phyloP scores from a whole-genome alignment of 2,329 filamentous ascomycete species.

The Colletotrichum karsti region DNA sequence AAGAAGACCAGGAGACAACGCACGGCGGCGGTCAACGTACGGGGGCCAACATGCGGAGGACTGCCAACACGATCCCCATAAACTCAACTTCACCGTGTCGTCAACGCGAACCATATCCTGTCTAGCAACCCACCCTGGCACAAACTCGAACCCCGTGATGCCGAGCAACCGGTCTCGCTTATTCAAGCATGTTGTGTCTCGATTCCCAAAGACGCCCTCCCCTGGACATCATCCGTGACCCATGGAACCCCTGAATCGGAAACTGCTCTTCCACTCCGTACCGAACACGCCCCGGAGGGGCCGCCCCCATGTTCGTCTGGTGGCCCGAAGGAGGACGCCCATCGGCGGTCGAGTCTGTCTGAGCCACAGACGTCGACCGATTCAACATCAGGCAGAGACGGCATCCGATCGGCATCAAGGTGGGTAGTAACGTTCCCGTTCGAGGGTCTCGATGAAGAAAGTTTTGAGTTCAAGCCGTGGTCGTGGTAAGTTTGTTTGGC shows the following conservation, averaged over 20 bases:
- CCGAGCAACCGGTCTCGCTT: slow-evolving; percentile 1
- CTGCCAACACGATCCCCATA: background rate
- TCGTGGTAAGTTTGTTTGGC: background rate
- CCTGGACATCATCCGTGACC: background rate
- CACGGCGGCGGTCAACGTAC: no score
- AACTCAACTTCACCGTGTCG: background rate
- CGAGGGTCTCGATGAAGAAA: background rate
- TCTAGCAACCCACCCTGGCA: background rate
- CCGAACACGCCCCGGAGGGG: background rate
- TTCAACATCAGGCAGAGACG: slow-evolving; percentile 7
- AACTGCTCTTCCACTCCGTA: background rate
- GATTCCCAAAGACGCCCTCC: background rate
- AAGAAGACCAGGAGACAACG: no score
- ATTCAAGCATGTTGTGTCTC: slow-evolving; percentile 16
- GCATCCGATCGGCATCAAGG: background rate
- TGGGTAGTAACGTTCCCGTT: background rate
- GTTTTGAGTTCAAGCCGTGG: background rate
- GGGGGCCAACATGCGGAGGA: no score
- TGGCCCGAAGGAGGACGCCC: no score
- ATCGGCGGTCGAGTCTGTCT: background rate
- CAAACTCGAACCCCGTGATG: background rate
- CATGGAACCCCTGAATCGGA: background rate
- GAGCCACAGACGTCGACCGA: slow-evolving; percentile 14
- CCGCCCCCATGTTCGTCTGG: no score
- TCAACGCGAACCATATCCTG: background rate